These are phyloP conservation scores for Canavalia gladiata DNA, from an alignment of 306 rosid genomes.

Conservation along the genomic window DNA sequence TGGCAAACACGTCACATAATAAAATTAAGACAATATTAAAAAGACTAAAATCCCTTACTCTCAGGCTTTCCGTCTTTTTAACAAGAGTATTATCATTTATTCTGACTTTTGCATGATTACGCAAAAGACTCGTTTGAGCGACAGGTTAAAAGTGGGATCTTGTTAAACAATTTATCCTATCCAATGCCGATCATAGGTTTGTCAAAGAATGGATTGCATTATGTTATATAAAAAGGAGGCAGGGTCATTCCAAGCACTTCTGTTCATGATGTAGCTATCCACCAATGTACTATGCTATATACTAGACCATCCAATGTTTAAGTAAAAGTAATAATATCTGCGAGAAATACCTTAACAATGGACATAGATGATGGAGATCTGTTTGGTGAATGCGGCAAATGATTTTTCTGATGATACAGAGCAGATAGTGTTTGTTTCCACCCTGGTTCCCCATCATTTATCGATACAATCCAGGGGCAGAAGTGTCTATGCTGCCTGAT, in stretches of 20 bases:
- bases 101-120: conserved; percentile 17
- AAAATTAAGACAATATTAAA: conserved; percentile 3
- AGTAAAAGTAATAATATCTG: conserved; percentile 15
- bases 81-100: conserved; percentile 4
- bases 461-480: conserved; percentile 93
- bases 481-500: conserved; percentile 91
- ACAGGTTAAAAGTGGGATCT: conserved; percentile 38
- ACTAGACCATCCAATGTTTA: conserved; percentile 32
- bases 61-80: conserved; percentile 1
- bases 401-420: conserved; percentile 64
- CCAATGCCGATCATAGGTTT: conserved; percentile 10
- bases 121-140: conserved; percentile 2
- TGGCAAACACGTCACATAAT: conserved; percentile 6
- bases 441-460: conserved; percentile 73
- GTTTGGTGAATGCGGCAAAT: conserved; percentile 54
- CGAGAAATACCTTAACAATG: conserved; percentile 69
- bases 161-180: conserved; percentile 43
- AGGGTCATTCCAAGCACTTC: conserved; percentile 27
- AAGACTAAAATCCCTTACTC: conserved; percentile 11
- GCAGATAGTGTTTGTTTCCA: conserved; percentile 91
- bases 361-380: conserved; percentile 63
- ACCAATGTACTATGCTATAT: conserved; percentile 13
- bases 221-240: neutral
- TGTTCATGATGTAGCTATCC: conserved; percentile 33
- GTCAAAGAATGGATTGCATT: conserved; percentile 28